phyloP scores from a whole-genome alignment of 257 asterid genomes.

The Cinchona pubescens region DNA sequence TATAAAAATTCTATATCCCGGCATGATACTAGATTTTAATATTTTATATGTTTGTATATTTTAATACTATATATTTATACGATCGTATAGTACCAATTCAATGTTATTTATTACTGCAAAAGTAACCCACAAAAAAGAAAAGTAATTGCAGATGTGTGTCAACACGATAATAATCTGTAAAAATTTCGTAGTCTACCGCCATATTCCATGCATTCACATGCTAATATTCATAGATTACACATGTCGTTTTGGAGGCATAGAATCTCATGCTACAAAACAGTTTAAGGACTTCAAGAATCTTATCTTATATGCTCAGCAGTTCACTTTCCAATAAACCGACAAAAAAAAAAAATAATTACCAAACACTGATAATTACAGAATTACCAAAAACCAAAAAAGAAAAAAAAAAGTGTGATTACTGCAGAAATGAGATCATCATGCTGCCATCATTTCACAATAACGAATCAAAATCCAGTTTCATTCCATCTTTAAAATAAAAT shows the following conservation, averaged over 20 bases:
- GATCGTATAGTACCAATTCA: too few species aligned
- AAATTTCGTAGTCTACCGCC: background rate
- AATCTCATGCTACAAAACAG: slow-evolving; percentile 1
- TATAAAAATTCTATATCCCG: too few species aligned
- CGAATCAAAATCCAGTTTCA: too few species aligned
- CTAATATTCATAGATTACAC: background rate
- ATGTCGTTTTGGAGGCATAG: background rate
- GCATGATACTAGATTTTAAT: too few species aligned
- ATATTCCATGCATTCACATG: background rate
- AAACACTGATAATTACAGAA: background rate
- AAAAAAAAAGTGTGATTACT: too few species aligned
- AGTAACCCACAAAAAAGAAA: too few species aligned
- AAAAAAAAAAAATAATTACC: background rate
- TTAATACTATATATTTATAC: too few species aligned
- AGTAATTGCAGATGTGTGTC: background rate
- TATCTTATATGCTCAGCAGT: background rate
- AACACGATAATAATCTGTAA: background rate
- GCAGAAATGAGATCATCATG: slow-evolving; percentile 2
- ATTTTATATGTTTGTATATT: too few species aligned
- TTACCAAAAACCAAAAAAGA: too few species aligned
- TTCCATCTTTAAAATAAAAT: too few species aligned
- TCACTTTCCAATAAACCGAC: too few species aligned
- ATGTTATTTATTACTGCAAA: too few species aligned
- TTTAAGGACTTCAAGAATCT: background rate
- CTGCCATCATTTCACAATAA: background rate